A percentile compares a stretch with the other conserved stretches of the same genome.
phyloP scores from a whole-genome alignment of 2,329 filamentous ascomycete species.

The Verticillium tricorpus region DNA sequence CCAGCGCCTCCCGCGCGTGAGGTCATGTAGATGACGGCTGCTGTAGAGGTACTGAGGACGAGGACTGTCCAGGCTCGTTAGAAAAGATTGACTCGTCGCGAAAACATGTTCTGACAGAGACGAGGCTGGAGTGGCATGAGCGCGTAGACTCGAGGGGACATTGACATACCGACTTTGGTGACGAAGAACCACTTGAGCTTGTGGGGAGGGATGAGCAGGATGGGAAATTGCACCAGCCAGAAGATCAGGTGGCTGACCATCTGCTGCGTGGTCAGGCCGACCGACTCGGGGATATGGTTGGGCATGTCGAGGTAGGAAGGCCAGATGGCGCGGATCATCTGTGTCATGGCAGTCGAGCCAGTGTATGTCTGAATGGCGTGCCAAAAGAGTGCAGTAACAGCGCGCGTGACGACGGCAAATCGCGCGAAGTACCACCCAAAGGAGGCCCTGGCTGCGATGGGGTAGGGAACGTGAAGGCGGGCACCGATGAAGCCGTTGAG shows the following conservation, averaged over 20 bases:
- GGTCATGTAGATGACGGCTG: conserved; percentile 12
- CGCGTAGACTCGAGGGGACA: conserved; percentile 15
- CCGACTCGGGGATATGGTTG: conserved; percentile 31
- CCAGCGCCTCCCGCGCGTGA: conserved; percentile 5
- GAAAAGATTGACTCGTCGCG: conserved; percentile 34
- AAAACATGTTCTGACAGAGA: too few species aligned
- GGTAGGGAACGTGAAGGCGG: conserved; percentile 22
- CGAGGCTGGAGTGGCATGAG: too few species aligned
- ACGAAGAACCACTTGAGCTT: conserved; percentile 46
- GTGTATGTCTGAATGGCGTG: conserved; percentile 26
- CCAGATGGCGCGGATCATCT: conserved; percentile 33
- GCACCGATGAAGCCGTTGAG: conserved; percentile 19
- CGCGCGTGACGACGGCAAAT: conserved; percentile 18
- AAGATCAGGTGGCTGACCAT: conserved; percentile 54
- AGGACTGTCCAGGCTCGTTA: conserved; percentile 32
- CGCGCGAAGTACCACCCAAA: conserved; percentile 25
- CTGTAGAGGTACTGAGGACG: conserved; percentile 3
- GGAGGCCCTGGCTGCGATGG: conserved; percentile 21
- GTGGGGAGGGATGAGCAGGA: conserved; percentile 51
- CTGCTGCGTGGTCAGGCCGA: conserved; percentile 34
- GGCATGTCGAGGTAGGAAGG: conserved; percentile 33
- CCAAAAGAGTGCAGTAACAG: conserved; percentile 28
- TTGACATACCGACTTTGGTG: conserved; percentile 20
- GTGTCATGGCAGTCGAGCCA: conserved; percentile 23
- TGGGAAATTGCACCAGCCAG: conserved; percentile 46